Base-by-base conservation (phyloP, 306 rosid species). In the Cucurbita moschata region DNA sequence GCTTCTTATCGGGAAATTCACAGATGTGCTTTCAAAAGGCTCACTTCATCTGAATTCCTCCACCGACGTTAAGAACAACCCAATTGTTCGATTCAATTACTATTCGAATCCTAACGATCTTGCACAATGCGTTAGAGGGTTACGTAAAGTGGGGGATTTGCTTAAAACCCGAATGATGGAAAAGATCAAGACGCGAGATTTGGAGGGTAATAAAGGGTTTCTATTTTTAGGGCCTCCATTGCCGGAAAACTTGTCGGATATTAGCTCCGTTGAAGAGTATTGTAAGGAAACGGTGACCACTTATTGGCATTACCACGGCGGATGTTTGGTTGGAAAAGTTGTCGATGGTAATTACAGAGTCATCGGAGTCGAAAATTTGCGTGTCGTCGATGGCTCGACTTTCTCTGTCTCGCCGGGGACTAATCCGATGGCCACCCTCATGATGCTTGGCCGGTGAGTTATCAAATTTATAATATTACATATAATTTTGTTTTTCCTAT, bases 221-320 rank as follows among this genome's bases (percentile, higher is more conserved):
- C 21, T 1, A 0, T 74, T 57, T 47, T 6, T 74, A 0, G 77
- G 70, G 40, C 30, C 49, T 14, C 12, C 71, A 1, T 49, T 47
- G 57, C 77, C 70, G 11, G 58, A 16, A 61, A 74, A 74, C 18
- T 19, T 58, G 58, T 46, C 58, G 10, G 58, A 74, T 38, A 26
- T 30, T 35, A 9, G 5, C 5, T 23, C 46, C 0, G 56, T 74
- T 1, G 71, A 6, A 59, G 57, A 43, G 5, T 73, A 52, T 10
- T 82, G 83, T 38, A 60, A 35, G 30, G 38, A 4, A 7, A 72
- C 78, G 1, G 42, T 71, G 19, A 40, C 77, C 0, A 76, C 80
- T 15, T 54, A 65, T 67, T 76, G 80, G 80, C 83, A 80, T 62
- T 80, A 80, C 9, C 83, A 80, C 26, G 83, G 83, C 1, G 83